Percentiles rank a stretch among this genome's conserved stretches.
phyloP scores from a whole-genome alignment of 495 filamentous ascomycete genomes.

The Hypoxylon rickii region DNA sequence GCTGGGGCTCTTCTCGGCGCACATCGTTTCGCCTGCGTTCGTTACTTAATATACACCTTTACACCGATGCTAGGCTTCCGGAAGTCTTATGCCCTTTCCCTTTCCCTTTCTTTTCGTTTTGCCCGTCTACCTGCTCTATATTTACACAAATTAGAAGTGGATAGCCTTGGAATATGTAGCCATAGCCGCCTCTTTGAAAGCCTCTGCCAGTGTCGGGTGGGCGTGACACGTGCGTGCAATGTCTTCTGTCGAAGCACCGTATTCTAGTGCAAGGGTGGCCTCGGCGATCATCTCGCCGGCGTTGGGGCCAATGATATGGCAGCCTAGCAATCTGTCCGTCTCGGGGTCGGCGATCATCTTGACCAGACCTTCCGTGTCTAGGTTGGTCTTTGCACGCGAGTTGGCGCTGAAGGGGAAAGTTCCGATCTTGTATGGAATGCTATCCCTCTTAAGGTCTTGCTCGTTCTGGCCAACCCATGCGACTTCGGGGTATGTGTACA shows the following conservation, averaged over 20 bases:
- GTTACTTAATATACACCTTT: constrained; percentile 42
- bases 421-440: constrained; percentile 87
- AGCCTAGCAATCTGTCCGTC: constrained; percentile 91
- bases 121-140: constrained; percentile 28
- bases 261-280: constrained; percentile 92
- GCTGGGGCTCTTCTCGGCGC: constrained; percentile 1
- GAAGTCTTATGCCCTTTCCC: no score
- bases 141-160: constrained; percentile 73
- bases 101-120: constrained; percentile 5
- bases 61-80: constrained; percentile 39
- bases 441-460: constrained; percentile 88
- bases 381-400: constrained; percentile 97
- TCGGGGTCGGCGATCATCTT: constrained; percentile 97
- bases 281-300: constrained; percentile 99
- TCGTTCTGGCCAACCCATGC: constrained; percentile 99
- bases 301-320: constrained; percentile 95
- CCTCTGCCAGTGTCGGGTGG: constrained; percentile 94
- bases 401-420: constrained; percentile 97
- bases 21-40: constrained; percentile 27
- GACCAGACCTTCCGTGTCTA: constrained; percentile 93
- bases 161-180: constrained; percentile 95
- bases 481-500: constrained; percentile 99
- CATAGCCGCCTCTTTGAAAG: constrained; percentile 99
- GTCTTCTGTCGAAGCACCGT: constrained; percentile 93
- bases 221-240: constrained; percentile 95